These are phyloP conservation scores for Apophysomyces ossiformis DNA, from an alignment of 371 early-diverging fungal species.

Conservation along the genomic window DNA sequence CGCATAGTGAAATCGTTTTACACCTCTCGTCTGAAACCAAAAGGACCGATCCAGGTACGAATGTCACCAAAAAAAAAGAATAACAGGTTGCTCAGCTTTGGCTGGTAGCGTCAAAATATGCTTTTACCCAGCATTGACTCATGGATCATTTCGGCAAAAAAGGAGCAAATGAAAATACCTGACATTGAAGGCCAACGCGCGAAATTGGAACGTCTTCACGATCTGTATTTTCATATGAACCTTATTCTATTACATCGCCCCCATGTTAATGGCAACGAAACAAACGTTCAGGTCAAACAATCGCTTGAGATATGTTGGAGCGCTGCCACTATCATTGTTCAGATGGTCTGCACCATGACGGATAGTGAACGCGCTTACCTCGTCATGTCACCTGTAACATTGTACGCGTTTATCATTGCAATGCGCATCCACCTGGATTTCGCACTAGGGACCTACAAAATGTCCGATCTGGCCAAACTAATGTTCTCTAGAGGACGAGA, in stretches of 20 bases:
- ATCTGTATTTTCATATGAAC: conserved; percentile 14
- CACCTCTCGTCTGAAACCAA: conserved; percentile 5
- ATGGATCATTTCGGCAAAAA: conserved; percentile 3
- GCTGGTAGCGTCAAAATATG: not conserved
- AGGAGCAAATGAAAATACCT: conserved; percentile 3
- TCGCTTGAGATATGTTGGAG: conserved; percentile 44
- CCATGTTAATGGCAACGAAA: conserved; percentile 31
- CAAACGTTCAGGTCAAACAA: conserved; percentile 9
- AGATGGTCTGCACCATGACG: conserved; percentile 26
- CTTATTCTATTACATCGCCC: conserved; percentile 50
- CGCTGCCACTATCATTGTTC: conserved; percentile 45
- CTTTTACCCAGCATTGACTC: conserved; percentile 2
- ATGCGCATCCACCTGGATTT: conserved; percentile 38
- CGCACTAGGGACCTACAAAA: conserved; percentile 3
- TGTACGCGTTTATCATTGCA: conserved; percentile 44
- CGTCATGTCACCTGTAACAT: conserved; percentile 39
- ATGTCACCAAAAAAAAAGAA: not conserved
- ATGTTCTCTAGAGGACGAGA: not conserved
- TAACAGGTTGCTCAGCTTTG: not conserved
- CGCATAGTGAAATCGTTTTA: conserved; percentile 20
- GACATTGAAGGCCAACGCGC: not conserved
- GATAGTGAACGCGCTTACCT: conserved; percentile 35
- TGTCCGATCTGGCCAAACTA: not conserved
- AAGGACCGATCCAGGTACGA: conserved; percentile 11
- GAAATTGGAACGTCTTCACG: conserved; percentile 15